These are phyloP conservation scores for Aspergillus caelatus DNA, from an alignment of 2,329 filamentous ascomycete species.

Conservation along the genomic window DNA sequence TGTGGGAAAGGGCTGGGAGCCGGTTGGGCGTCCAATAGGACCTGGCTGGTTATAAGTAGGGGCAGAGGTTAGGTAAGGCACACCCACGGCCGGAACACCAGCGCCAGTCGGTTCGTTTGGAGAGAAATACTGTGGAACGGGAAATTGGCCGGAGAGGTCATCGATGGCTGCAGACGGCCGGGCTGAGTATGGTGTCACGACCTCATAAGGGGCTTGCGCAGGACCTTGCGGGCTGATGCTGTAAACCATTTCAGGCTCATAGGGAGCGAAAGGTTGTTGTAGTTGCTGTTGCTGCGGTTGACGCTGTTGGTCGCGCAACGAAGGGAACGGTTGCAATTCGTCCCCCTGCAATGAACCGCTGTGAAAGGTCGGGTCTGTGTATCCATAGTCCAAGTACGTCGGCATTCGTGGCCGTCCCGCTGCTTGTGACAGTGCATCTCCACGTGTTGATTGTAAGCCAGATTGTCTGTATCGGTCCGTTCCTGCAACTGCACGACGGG, in stretches of 20 bases:
- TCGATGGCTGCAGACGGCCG: slow-evolving; percentile 78
- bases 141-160: slow-evolving; percentile 70
- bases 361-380: slow-evolving; percentile 56
- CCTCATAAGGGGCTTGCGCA: slow-evolving; percentile 70
- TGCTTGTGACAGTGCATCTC: slow-evolving; percentile 40
- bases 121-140: slow-evolving; percentile 74
- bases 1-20: slow-evolving; percentile 55
- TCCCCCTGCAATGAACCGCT: slow-evolving; percentile 49
- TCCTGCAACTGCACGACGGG: slow-evolving; percentile 55
- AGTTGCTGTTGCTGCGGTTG: slow-evolving; percentile 60
- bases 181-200: slow-evolving; percentile 72
- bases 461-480: slow-evolving; percentile 44
- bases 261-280: slow-evolving; percentile 52
- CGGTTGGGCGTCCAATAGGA: slow-evolving; percentile 55
- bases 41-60: slow-evolving; percentile 64
- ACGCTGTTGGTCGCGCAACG: slow-evolving; percentile 59
- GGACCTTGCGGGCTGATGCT: slow-evolving; percentile 67
- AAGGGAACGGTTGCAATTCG: slow-evolving; percentile 67
- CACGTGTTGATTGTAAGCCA: slow-evolving; percentile 35
- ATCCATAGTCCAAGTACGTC: slow-evolving; percentile 55
- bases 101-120: slow-evolving; percentile 66
- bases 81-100: slow-evolving; percentile 59
- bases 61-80: slow-evolving; percentile 66
- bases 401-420: slow-evolving; percentile 40
- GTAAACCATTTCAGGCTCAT: slow-evolving; percentile 75